Conservation (phyloP, 257 asterid species). For the Anisodus acutangulus region DNA sequence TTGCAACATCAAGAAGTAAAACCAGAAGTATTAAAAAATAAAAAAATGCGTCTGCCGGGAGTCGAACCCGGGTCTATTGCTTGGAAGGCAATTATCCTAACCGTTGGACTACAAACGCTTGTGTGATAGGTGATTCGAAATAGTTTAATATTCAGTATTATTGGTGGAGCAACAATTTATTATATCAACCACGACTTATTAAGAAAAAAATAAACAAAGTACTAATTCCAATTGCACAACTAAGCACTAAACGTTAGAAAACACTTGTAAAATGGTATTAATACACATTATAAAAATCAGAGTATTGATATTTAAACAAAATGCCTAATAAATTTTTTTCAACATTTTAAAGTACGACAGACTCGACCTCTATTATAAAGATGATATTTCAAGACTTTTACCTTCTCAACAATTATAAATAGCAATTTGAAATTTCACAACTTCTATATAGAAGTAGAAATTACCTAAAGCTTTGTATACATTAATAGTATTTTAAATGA, state of each 20-base stretch:
- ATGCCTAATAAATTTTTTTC: background rate
- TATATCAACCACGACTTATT: no score
- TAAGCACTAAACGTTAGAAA: background rate
- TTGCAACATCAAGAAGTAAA: background rate
- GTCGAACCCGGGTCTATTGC: constrained; percentile 99
- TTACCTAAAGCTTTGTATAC: background rate
- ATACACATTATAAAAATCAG: background rate
- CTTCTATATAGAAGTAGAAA: background rate
- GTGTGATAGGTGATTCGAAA: no score
- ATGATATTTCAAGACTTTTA: background rate
- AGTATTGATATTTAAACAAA: background rate
- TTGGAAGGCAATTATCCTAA: constrained; percentile 99
- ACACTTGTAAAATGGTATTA: no score
- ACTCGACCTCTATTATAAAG: background rate
- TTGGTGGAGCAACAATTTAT: no score
- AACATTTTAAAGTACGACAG: background rate
- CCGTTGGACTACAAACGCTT: constrained; percentile 83
- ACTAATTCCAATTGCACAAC: background rate
- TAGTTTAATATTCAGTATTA: no score
- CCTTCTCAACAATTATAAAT: background rate
- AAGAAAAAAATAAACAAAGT: background rate
- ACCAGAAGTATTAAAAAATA: background rate
- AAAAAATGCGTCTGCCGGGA: constrained; percentile 64
- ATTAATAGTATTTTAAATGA: background rate
- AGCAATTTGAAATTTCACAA: background rate